These are phyloP conservation scores for grape (Vitis vinifera) DNA, from an alignment of 164 flowering plant species.

Conservation along the genomic window DNA sequence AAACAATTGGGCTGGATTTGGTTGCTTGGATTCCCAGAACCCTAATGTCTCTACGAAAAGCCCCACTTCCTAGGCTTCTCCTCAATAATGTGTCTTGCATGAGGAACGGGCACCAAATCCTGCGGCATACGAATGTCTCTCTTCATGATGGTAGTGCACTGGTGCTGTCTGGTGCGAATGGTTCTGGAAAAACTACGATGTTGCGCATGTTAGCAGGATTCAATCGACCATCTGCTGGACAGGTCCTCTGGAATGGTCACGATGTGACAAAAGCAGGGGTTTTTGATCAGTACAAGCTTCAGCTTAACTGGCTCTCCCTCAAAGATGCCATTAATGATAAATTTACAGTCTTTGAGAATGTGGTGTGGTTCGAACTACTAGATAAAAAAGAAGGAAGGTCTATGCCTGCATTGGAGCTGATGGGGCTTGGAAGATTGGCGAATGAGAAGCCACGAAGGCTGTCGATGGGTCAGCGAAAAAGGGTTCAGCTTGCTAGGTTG, in stretches of 20 bases:
- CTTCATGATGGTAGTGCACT: constrained; percentile 85
- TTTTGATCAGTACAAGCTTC: constrained; percentile 85
- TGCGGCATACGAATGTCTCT: constrained; percentile 73
- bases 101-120: constrained; percentile 81
- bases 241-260: constrained; percentile 90
- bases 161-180: constrained; percentile 76
- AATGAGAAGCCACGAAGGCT: constrained; percentile 81
- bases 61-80: constrained; percentile 72
- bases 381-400: constrained; percentile 78
- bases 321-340: constrained; percentile 81
- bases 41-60: constrained; percentile 54
- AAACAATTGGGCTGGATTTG: too few species aligned
- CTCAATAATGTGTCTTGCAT: constrained; percentile 90
- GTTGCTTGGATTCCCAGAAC: too few species aligned
- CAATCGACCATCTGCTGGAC: constrained; percentile 82
- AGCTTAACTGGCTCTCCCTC: constrained; percentile 87
- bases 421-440: constrained; percentile 79
- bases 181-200: constrained; percentile 87
- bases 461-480: constrained; percentile 89
- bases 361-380: constrained; percentile 79
- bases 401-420: constrained; percentile 63
- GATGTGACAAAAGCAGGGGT: constrained; percentile 72
- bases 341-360: constrained; percentile 73
- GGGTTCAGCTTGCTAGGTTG: constrained; percentile 83
- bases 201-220: constrained; percentile 92